These are phyloP conservation scores for Phytophthora sojae DNA, from an alignment of 352 stramenopile species.

Conservation along the genomic window DNA sequence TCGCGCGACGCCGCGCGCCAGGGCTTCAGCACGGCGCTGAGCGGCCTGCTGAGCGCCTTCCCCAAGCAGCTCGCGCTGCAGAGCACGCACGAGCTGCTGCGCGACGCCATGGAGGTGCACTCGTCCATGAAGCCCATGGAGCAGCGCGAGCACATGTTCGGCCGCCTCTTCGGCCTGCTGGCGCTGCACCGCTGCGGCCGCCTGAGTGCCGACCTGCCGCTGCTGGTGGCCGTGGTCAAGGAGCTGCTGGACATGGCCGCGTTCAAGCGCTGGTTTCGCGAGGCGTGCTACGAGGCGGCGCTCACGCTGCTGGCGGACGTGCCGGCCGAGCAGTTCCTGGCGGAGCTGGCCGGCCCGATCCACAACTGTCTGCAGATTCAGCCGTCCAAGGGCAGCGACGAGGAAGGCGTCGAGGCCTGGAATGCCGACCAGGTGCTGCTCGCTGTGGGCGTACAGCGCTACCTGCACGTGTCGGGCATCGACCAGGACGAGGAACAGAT, in stretches of 20 bases:
- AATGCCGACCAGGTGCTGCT: slow-evolving; percentile 87
- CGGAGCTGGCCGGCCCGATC: slow-evolving; percentile 32
- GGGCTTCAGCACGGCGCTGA: slow-evolving; percentile 89
- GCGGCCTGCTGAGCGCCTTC: slow-evolving; percentile 70
- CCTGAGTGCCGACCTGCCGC: slow-evolving; percentile 48
- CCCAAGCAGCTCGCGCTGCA: slow-evolving; percentile 45
- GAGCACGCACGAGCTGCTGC: slow-evolving; percentile 66
- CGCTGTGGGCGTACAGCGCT: slow-evolving; percentile 76
- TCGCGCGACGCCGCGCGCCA: slow-evolving; percentile 90
- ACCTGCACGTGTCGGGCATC: slow-evolving; percentile 58
- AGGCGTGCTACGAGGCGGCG: slow-evolving; percentile 77
- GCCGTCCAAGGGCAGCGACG: slow-evolving; percentile 38
- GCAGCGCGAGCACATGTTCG: slow-evolving; percentile 93
- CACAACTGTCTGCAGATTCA: slow-evolving; percentile 43
- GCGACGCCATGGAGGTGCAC: slow-evolving; percentile 82
- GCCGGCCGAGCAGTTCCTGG: slow-evolving; percentile 55
- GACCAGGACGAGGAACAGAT: slow-evolving; percentile 37
- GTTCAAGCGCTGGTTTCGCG: slow-evolving; percentile 91
- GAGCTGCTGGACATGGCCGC: slow-evolving; percentile 83
- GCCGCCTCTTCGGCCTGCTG: slow-evolving; percentile 88
- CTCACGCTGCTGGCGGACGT: slow-evolving; percentile 69
- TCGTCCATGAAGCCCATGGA: slow-evolving; percentile 92
- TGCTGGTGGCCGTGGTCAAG: slow-evolving; percentile 65
- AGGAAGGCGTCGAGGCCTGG: slow-evolving; percentile 50
- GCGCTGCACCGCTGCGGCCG: slow-evolving; percentile 82